A percentile compares a stretch with the other conserved stretches of the same genome.
Conservation (phyloP, 1,284 basidiomycete species). For the Puccinia triticina region DNA sequence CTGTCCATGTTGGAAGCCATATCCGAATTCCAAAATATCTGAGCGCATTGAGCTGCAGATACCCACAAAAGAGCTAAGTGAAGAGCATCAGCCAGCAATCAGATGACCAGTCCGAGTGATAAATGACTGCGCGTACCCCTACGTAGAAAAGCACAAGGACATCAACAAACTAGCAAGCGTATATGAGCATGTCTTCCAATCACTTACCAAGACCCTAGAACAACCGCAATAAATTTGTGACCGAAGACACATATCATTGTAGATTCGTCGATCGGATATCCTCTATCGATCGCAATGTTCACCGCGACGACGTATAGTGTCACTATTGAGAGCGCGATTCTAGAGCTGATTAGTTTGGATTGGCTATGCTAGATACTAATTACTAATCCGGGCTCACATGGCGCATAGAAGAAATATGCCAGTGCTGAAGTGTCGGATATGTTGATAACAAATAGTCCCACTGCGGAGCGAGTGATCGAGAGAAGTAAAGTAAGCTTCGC, state of each 20-base stretch:
- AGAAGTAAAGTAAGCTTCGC: neutral
- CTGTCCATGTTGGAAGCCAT: neutral
- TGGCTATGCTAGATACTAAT: neutral
- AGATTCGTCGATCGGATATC: neutral
- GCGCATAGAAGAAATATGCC: constrained; percentile 6
- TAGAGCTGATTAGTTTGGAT: neutral
- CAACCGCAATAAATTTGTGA: constrained; percentile 8
- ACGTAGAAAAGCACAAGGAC: neutral
- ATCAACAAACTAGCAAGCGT: neutral
- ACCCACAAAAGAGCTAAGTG: constrained; percentile 20
- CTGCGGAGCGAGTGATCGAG: neutral
- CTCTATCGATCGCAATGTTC: neutral
- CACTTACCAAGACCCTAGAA: constrained; percentile 21
- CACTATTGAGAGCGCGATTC: neutral
- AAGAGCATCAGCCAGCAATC: constrained; percentile 5
- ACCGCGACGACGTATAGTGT: constrained; percentile 4
- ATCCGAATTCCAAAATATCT: constrained; percentile 17
- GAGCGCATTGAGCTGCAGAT: constrained; percentile 12
- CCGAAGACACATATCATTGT: neutral
- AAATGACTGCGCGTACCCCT: constrained; percentile 1
- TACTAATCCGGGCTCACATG: neutral
- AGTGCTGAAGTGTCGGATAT: constrained; percentile 4
- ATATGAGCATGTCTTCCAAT: neutral
- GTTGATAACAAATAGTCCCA: neutral
- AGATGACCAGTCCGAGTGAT: neutral